These are phyloP conservation scores for Globisporangium rhizosaccharum DNA, from an alignment of 352 stramenopile species.

Conservation along the genomic window DNA sequence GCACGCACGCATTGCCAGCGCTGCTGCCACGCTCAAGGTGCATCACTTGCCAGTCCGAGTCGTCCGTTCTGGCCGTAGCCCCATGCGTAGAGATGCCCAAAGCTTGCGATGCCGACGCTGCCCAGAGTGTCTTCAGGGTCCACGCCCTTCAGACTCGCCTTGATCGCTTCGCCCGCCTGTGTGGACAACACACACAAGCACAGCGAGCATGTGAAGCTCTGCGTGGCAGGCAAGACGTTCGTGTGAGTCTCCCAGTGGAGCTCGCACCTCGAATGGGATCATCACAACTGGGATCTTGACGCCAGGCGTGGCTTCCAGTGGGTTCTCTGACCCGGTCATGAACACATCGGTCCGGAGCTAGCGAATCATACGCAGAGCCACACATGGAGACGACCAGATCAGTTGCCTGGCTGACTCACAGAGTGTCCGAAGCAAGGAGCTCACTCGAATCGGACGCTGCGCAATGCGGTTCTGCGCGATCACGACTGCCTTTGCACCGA, in stretches of 20 bases:
- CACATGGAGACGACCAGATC: background rate
- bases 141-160: slow-evolving; percentile 30
- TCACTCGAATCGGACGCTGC: slow-evolving; percentile 37
- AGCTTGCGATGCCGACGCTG: slow-evolving; percentile 31
- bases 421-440: background rate
- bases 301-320: slow-evolving; percentile 24
- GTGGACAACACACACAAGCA: background rate
- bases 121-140: slow-evolving; percentile 41
- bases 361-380: background rate
- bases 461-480: slow-evolving; percentile 55
- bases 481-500: slow-evolving; percentile 59
- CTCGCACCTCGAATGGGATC: slow-evolving; percentile 41
- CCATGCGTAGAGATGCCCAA: slow-evolving; percentile 62
- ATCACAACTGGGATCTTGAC: slow-evolving; percentile 68
- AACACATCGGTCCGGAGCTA: slow-evolving; percentile 52
- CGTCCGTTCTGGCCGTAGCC: slow-evolving; percentile 61
- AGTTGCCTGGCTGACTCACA: no score
- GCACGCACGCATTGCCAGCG: background rate
- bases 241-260: background rate
- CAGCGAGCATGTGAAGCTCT: background rate
- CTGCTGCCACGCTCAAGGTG: background rate
- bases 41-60: slow-evolving; percentile 39
- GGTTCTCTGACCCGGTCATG: slow-evolving; percentile 24
- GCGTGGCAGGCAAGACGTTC: background rate
- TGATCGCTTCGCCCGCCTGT: slow-evolving; percentile 41